These are phyloP conservation scores for Danielia oregonensis DNA, from an alignment of 805 yeast species.

Conservation along the genomic window DNA sequence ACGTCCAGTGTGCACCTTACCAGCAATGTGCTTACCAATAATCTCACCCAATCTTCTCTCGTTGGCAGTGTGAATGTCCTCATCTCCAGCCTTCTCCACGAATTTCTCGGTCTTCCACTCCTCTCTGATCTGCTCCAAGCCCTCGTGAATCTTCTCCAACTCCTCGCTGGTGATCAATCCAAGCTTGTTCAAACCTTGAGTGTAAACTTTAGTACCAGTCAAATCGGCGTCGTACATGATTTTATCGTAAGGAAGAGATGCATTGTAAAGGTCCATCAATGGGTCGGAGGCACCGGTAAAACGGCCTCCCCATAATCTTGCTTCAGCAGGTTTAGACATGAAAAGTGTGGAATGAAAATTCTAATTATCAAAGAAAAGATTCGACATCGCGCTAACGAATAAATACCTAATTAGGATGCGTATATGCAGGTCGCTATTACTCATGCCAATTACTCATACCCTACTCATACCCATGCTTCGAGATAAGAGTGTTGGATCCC, in stretches of 20 bases:
- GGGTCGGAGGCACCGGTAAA: conserved; percentile 98
- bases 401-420: conserved; percentile 6
- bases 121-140: conserved; percentile 61
- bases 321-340: conserved; percentile 51
- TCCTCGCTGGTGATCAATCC: conserved; percentile 74
- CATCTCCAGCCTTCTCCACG: conserved; percentile 84
- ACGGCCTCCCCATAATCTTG: conserved; percentile 96
- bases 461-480: too few relatives aligned
- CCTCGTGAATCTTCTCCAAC: conserved; percentile 75
- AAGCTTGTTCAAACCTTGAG: conserved; percentile 76
- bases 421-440: conserved; percentile 4
- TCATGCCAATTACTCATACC: not conserved
- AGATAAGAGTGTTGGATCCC: too few relatives aligned
- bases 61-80: conserved; percentile 97
- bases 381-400: conserved; percentile 21
- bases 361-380: conserved; percentile 8
- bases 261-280: conserved; percentile 94
- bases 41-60: conserved; percentile 97
- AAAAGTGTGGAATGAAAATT: conserved; percentile 1
- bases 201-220: conserved; percentile 91
- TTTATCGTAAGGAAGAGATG: conserved; percentile 93
- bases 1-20: conserved; percentile 99
- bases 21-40: conserved; percentile 90
- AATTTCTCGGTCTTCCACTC: conserved; percentile 80
- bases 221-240: conserved; percentile 93